Evolutionary conservation across 1,284 basidiomycete genomes (phyloP).

Genomic region (Ceratobasidium theobromae): DNA sequence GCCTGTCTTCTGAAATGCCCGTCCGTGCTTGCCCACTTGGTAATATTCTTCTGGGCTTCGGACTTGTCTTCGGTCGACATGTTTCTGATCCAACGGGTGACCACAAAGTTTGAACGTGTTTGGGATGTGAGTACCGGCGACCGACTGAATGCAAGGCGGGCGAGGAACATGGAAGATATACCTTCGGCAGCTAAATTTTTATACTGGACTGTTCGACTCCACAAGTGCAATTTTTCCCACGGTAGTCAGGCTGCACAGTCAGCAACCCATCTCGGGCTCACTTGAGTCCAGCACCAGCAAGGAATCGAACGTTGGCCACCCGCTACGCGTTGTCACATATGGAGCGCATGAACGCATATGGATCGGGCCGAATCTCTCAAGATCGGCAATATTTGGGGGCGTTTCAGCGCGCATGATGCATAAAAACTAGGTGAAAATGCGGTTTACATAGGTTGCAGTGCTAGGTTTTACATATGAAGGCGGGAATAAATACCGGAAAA

Average conservation of each 20-base stretch:
- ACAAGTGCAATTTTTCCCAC: slow-evolving; percentile 22
- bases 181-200: too few relatives aligned
- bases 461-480: background rate
- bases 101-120: background rate
- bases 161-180: slow-evolving; percentile 26
- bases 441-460: background rate
- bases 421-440: too few relatives aligned
- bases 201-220: slow-evolving; percentile 4
- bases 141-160: background rate
- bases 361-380: background rate
- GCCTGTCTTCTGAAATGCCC: slow-evolving; percentile 81
- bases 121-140: background rate
- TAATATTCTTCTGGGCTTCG: slow-evolving; percentile 52
- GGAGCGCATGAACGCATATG: background rate
- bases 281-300: slow-evolving; percentile 5
- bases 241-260: background rate
- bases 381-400: background rate
- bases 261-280: background rate
- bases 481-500: background rate
- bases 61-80: slow-evolving; percentile 25
- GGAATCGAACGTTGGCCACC: too few relatives aligned
- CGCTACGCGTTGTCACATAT: too few relatives aligned
- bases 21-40: slow-evolving; percentile 65
- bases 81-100: background rate
- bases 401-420: too few relatives aligned